These are phyloP conservation scores for Exophiala sp. DNA, from an alignment of 2,329 filamentous ascomycete species.

Conservation along the genomic window DNA sequence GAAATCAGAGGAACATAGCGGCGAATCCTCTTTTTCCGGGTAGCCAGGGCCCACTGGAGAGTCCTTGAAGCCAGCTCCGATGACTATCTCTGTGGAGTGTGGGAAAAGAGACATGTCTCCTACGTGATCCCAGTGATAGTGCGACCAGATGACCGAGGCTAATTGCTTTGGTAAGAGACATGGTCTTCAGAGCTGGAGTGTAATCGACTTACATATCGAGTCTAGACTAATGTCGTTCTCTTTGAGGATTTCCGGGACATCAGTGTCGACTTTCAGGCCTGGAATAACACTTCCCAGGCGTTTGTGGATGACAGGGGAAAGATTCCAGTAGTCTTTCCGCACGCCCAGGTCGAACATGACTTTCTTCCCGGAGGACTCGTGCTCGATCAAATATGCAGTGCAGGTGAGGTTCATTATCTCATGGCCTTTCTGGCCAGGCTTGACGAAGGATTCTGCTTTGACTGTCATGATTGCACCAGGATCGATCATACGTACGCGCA, in stretches of 20 bases:
- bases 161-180: constrained; percentile 6
- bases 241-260: constrained; percentile 19
- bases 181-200: neutral
- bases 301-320: constrained; percentile 11
- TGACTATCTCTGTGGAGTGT: constrained; percentile 45
- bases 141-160: constrained; percentile 32
- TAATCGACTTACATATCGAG: constrained; percentile 17
- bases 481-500: constrained; percentile 13
- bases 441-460: constrained; percentile 15
- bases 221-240: constrained; percentile 14
- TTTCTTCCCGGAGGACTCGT: constrained; percentile 9
- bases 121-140: constrained; percentile 43
- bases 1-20: constrained; percentile 36
- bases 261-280: constrained; percentile 25
- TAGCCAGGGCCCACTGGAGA: constrained; percentile 45
- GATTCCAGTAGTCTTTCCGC: constrained; percentile 32
- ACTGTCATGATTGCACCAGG: constrained; percentile 15
- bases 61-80: constrained; percentile 51
- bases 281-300: constrained; percentile 15
- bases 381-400: constrained; percentile 19
- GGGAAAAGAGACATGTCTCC: constrained; percentile 52
- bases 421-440: constrained; percentile 15
- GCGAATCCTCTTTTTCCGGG: constrained; percentile 39
- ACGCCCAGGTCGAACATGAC: constrained; percentile 35
- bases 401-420: constrained; percentile 15